These are phyloP conservation scores for Atkinsonella texensis DNA, from an alignment of 2,329 filamentous ascomycete genomes.

Conservation along the genomic window DNA sequence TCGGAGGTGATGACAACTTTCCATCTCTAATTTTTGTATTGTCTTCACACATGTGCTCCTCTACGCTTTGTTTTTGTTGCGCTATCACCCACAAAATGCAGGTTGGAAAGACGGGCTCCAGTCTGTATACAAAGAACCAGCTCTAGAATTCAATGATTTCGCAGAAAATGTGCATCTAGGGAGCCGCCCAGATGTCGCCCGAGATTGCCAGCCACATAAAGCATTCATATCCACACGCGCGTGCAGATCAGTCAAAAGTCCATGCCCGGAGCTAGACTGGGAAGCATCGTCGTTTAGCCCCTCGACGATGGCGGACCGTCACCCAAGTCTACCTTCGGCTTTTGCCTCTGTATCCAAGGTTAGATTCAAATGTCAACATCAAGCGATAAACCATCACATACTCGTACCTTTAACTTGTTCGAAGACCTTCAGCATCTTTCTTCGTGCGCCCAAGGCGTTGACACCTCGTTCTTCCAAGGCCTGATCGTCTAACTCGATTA, in stretches of 20 bases:
- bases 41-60: too few species aligned
- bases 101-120: neutral
- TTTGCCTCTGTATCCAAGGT: constrained; percentile 47
- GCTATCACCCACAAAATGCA: neutral
- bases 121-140: neutral
- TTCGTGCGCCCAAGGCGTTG: constrained; percentile 83
- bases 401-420: constrained; percentile 74
- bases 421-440: constrained; percentile 99
- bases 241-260: neutral
- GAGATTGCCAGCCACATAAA: neutral
- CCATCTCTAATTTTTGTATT: too few species aligned
- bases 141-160: neutral
- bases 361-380: constrained; percentile 7
- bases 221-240: neutral
- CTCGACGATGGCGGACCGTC: constrained; percentile 6
- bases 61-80: neutral
- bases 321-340: constrained; percentile 56
- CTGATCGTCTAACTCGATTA: constrained; percentile 86
- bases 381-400: neutral
- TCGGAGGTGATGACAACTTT: too few species aligned
- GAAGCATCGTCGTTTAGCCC: neutral
- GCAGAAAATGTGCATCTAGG: neutral
- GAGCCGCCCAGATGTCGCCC: neutral
- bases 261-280: neutral
- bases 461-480: constrained; percentile 87